Base-by-base conservation (phyloP, 1,284 basidiomycete species). In the Cryptococcus sp. region DNA sequence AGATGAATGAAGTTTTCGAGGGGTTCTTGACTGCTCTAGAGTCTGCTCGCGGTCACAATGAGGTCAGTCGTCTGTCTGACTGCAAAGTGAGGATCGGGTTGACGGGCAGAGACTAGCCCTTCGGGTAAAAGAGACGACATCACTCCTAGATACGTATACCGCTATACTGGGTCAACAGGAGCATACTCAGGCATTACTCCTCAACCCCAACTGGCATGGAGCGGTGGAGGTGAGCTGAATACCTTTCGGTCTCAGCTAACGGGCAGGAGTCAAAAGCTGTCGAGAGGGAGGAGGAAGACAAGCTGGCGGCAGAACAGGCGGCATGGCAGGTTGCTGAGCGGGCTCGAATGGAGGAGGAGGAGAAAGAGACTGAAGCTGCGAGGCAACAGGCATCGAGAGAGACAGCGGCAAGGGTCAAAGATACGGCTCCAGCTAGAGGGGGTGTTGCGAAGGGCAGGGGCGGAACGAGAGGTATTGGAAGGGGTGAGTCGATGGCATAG, bases 1-100 rank as follows among this genome's bases (percentile, higher is more conserved):
- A 59, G 58, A 69, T 74, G 59, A 73, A 73, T 49, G 58, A 65
- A 32, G 66, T 69, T 12, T 72, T 74, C 54, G 68, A 71, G 5
- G 59, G 59, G 40, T 68, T 72, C 26, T 42, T 71, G n/a, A 50
- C 45, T 3, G 63, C 70, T 22, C 41, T 74, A 24, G 64, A 66
- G 43, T 60, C 59, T 16, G 59, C 63, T 0, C 57, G 60, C 39
- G 68, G 59, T 34, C 70, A 72, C 48, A 72, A 72, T 39, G 58
- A 70, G 58, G 72, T 72, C 22, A 36, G 34, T 19, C 34, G 18
- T 7, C n/a, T n/a, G n/a, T n/a, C n/a, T n/a, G n/a, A n/a, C n/a
- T n/a, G n/a, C n/a, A n/a, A n/a, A n/a, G n/a, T n/a, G n/a, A n/a
- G n/a, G n/a, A n/a, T n/a, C n/a, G n/a, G 4, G 14, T 5, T 38